These are phyloP conservation scores for Butyriboletus loyo DNA, from an alignment of 768 basidiomycete genomes.

Conservation along the genomic window DNA sequence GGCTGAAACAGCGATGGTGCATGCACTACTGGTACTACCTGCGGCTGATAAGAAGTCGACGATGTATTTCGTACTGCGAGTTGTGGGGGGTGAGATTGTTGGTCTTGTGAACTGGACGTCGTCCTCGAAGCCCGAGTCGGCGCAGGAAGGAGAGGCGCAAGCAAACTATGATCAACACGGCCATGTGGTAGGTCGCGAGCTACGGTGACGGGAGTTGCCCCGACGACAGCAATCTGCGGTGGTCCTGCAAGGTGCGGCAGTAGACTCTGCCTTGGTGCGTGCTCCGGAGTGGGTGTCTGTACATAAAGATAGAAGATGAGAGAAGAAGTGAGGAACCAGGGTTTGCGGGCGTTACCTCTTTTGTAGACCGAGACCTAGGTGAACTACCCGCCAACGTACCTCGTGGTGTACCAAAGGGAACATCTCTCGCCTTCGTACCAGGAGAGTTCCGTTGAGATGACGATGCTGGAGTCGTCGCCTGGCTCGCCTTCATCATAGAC, in stretches of 20 bases:
- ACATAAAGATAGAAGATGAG: conserved; percentile 6
- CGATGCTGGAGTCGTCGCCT: conserved; percentile 17
- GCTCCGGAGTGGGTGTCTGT: conserved; percentile 24
- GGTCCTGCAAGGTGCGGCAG: conserved; percentile 12
- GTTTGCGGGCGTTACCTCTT: conserved; percentile 22
- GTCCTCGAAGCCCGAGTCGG: conserved; percentile 25
- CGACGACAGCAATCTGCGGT: conserved; percentile 32
- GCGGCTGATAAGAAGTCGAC: conserved; percentile 17
- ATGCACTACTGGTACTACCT: conserved; percentile 3
- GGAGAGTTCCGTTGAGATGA: conserved; percentile 28
- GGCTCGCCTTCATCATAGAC: conserved; percentile 28
- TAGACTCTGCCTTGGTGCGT: conserved; percentile 8
- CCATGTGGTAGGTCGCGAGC: conserved; percentile 22
- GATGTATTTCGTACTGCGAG: conserved; percentile 7
- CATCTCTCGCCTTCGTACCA: conserved; percentile 14
- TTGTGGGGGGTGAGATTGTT: conserved; percentile 13
- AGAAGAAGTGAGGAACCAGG: background rate
- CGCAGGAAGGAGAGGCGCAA: conserved; percentile 28
- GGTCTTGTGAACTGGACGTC: conserved; percentile 23
- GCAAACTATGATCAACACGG: conserved; percentile 22
- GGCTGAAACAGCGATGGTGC: conserved; percentile 25
- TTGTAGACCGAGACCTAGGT: conserved; percentile 19
- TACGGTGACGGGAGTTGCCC: conserved; percentile 25
- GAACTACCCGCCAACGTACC: conserved; percentile 21
- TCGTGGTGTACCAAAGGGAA: conserved; percentile 19